phyloP scores from a whole-genome alignment of 2,329 filamentous ascomycete genomes.

The Kalmusia sp. region DNA sequence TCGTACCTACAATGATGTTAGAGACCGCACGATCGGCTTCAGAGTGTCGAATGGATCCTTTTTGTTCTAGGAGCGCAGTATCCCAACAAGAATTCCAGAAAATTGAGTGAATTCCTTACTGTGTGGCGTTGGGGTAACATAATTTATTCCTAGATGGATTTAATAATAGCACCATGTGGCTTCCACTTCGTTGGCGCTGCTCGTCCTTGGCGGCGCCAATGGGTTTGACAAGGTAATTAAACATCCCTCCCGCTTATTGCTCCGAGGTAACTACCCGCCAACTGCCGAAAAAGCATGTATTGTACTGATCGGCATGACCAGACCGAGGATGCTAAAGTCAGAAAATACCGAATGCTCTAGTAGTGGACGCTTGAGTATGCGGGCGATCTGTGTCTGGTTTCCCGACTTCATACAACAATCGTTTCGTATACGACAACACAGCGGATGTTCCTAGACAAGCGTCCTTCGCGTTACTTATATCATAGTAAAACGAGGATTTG shows the following conservation, averaged over 20 bases:
- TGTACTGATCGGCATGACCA: neutral
- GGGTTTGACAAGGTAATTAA: neutral
- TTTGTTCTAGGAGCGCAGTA: neutral
- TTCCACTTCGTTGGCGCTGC: neutral
- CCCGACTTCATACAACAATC: too few relatives aligned
- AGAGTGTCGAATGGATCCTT: neutral
- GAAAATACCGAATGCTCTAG: too few relatives aligned
- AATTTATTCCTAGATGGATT: neutral
- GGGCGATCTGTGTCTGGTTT: too few relatives aligned
- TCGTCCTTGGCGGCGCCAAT: slow-evolving; percentile 3
- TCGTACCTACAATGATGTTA: neutral
- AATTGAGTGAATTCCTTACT: neutral
- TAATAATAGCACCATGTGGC: neutral
- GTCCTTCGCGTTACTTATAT: too few relatives aligned
- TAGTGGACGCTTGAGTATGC: too few relatives aligned
- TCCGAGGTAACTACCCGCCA: neutral
- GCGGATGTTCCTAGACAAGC: too few relatives aligned
- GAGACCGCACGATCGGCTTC: neutral
- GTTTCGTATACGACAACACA: too few relatives aligned
- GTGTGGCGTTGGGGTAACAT: neutral
- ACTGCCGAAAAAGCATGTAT: neutral
- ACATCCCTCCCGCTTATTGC: neutral
- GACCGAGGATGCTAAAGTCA: neutral
- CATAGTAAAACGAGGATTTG: too few relatives aligned
- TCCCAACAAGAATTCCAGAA: neutral